Conservation (phyloP, 2,329 filamentous ascomycete genomes). For the Rutstroemia sp. region DNA sequence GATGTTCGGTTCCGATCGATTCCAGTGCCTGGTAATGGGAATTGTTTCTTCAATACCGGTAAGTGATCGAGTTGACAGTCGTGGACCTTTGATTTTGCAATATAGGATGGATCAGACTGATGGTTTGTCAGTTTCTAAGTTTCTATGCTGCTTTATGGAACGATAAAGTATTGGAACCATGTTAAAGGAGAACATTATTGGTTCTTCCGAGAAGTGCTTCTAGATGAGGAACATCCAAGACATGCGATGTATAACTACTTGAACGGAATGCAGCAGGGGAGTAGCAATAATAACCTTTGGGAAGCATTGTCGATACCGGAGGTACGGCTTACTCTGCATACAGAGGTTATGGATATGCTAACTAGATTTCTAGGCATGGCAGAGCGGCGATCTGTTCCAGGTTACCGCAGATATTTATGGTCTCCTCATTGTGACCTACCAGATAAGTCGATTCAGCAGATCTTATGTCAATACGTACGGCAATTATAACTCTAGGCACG, state of each 20-base stretch:
- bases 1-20: background rate
- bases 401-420: background rate
- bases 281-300: background rate
- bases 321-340: background rate
- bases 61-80: background rate
- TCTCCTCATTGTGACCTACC: background rate
- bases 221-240: background rate
- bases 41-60: background rate
- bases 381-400: background rate
- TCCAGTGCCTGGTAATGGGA: background rate
- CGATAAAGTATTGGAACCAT: background rate
- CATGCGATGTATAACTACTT: background rate
- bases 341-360: background rate
- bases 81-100: background rate
- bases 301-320: background rate
- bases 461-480: background rate
- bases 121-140: background rate
- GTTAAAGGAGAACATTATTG: background rate
- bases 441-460: background rate
- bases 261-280: background rate
- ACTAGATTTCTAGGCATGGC: background rate
- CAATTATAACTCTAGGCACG: background rate
- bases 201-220: background rate
- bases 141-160: background rate
- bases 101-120: background rate